phyloP scores from a whole-genome alignment of 2,329 filamentous ascomycete species.

The Colletotrichum salicis region DNA sequence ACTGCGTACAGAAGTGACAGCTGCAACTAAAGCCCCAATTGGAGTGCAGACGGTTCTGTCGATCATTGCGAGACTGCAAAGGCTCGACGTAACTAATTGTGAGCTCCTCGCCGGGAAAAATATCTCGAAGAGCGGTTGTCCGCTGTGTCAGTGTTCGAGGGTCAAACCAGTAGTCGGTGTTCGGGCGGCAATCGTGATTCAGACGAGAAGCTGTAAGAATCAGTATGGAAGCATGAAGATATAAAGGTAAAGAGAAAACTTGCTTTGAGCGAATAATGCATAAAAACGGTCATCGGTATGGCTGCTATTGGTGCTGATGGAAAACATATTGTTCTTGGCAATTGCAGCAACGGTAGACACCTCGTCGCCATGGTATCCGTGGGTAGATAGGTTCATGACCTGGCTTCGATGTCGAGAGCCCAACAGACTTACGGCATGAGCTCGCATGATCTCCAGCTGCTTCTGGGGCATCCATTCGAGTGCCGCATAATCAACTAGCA shows the following conservation, averaged over 20 bases:
- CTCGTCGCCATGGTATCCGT: neutral
- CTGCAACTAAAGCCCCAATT: slow-evolving; percentile 55
- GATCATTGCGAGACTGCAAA: slow-evolving; percentile 42
- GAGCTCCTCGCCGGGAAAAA: slow-evolving; percentile 54
- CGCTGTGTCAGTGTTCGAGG: slow-evolving; percentile 50
- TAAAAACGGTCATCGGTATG: neutral
- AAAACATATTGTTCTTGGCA: neutral
- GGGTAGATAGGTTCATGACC: neutral
- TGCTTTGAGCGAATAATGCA: neutral
- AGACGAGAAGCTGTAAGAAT: slow-evolving; percentile 47
- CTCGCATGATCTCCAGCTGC: neutral
- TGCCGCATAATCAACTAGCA: neutral
- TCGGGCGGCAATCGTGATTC: slow-evolving; percentile 59
- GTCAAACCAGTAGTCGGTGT: slow-evolving; percentile 56
- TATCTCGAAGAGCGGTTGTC: slow-evolving; percentile 51
- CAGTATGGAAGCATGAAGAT: neutral
- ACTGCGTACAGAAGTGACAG: slow-evolving; percentile 50
- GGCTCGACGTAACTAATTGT: slow-evolving; percentile 55
- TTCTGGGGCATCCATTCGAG: neutral
- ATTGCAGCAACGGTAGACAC: neutral
- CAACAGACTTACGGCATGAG: neutral
- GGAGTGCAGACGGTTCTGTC: slow-evolving; percentile 42
- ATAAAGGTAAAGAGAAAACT: neutral
- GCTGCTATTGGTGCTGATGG: neutral
- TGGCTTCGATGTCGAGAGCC: neutral